Evolutionary conservation across 495 filamentous ascomycete species (phyloP).

Genomic region (Thozetella sp.): DNA sequence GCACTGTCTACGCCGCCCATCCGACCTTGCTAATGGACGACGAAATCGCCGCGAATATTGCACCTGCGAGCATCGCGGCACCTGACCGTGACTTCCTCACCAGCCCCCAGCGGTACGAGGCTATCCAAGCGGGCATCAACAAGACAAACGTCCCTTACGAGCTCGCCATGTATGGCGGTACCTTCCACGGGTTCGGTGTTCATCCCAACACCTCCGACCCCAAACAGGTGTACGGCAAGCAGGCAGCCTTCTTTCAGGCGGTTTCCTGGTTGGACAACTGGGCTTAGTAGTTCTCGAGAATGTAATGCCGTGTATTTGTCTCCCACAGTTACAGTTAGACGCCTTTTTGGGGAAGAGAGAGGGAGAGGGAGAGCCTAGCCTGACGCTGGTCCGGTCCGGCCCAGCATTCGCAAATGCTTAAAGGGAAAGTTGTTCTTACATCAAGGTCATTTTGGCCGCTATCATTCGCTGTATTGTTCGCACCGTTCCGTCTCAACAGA

Average conservation of each 20-base stretch:
- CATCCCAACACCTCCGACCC: slow-evolving; percentile 59
- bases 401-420: too few relatives aligned
- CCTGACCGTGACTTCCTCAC: slow-evolving; percentile 71
- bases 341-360: too few relatives aligned
- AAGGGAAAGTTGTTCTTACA: too few relatives aligned
- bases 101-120: slow-evolving; percentile 57
- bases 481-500: too few relatives aligned
- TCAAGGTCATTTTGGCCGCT: too few relatives aligned
- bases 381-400: too few relatives aligned
- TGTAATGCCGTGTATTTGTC: too few relatives aligned
- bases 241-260: slow-evolving; percentile 76
- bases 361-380: too few relatives aligned
- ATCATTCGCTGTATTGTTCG: too few relatives aligned
- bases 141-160: slow-evolving; percentile 51
- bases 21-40: slow-evolving; percentile 65
- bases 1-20: slow-evolving; percentile 70
- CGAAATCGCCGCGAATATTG: slow-evolving; percentile 64
- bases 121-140: slow-evolving; percentile 42
- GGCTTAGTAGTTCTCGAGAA: too few relatives aligned
- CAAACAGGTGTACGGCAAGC: slow-evolving; percentile 69
- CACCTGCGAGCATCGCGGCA: slow-evolving; percentile 69
- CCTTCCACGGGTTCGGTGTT: slow-evolving; percentile 72
- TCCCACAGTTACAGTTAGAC: too few relatives aligned
- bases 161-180: slow-evolving; percentile 66
- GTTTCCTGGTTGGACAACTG: slow-evolving; percentile 67